A percentile compares a stretch with the other conserved stretches of the same genome.
Conservation (phyloP, 1,139 yeast species). For the Debaryomycetaceae sp. region DNA sequence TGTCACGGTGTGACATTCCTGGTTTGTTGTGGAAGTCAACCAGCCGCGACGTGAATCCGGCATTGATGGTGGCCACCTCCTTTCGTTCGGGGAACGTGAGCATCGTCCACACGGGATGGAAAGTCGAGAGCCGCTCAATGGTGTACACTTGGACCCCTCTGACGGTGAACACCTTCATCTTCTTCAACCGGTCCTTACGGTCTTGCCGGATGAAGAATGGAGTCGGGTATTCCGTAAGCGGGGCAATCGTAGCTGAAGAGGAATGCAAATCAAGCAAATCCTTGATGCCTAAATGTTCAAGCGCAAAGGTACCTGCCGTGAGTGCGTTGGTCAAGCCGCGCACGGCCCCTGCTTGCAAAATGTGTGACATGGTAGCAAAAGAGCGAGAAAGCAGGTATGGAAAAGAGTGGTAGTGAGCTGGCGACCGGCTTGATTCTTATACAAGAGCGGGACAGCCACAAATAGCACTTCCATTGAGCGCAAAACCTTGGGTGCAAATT, state of each 20-base stretch:
- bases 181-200: slow-evolving; percentile 38
- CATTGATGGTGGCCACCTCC: slow-evolving; percentile 49
- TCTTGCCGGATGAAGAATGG: slow-evolving; percentile 46
- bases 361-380: slow-evolving; percentile 14
- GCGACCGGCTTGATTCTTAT: too few relatives aligned
- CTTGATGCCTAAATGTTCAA: slow-evolving; percentile 35
- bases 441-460: too few relatives aligned
- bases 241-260: slow-evolving; percentile 33
- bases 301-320: slow-evolving; percentile 34
- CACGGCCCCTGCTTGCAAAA: slow-evolving; percentile 43
- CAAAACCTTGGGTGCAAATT: too few relatives aligned
- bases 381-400: neutral
- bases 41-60: slow-evolving; percentile 42
- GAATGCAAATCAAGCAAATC: slow-evolving; percentile 30
- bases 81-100: slow-evolving; percentile 39
- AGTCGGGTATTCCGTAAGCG: slow-evolving; percentile 35
- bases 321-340: slow-evolving; percentile 32
- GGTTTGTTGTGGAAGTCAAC: slow-evolving; percentile 49
- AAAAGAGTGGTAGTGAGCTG: too few relatives aligned
- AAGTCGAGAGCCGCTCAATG: slow-evolving; percentile 47
- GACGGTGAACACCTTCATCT: slow-evolving; percentile 46
- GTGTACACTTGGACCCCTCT: slow-evolving; percentile 40
- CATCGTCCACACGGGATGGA: slow-evolving; percentile 52
- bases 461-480: too few relatives aligned
- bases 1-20: slow-evolving; percentile 42